Evolutionary conservation across 148 eudicot species (phyloP), one percentile per base, ranked within the genome.

Genomic region (Drosera capensis): DNA sequence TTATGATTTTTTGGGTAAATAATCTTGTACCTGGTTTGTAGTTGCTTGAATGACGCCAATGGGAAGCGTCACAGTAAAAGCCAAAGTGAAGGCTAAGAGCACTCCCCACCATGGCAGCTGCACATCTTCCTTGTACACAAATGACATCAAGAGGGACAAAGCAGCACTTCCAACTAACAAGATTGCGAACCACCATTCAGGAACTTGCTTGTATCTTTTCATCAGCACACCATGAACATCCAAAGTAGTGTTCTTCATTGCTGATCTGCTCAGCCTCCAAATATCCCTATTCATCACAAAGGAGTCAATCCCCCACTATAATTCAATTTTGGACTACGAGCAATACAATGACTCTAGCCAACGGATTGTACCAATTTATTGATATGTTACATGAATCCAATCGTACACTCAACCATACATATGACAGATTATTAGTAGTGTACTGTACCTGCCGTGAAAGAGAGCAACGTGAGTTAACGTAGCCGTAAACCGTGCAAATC

Each of bases 71-170:
- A 92, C 94, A 46, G 79, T 40, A 60, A 61, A 85, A 40, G 99
- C 99, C 60, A 92, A 63, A 26, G 53, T 80, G 66, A 85, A 85
- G 12, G 94, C 99, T 18, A 92, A 81, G 46, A 92, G 77, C 80
- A 92, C 26, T n/a, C 80, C 95, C 99, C 99, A 92, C 99, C 99
- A 92, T 1, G 83, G 99, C 35, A 92, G 74, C 73, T 92, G 99
- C 68, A 92, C 76, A 23, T 85, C 88, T 19, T 85, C 79, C 66
- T 81, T 81, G 82, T 86, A 85, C 49, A 85, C 78, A 51, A 92
- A 85, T 1, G 68, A 60, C 99, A 81, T 78, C 39, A 92, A 3
- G 20, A 92, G 66, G 2, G 99, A 85, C 25, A 92, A 50, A 20
- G 22, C 80, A 1, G 71, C 62, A 55, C 95, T 92, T 2, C 80